Evolutionary conservation across 345 rosid species (phyloP), one percentile per base, ranked within the genome.

Genomic region (Populus tremula): DNA sequence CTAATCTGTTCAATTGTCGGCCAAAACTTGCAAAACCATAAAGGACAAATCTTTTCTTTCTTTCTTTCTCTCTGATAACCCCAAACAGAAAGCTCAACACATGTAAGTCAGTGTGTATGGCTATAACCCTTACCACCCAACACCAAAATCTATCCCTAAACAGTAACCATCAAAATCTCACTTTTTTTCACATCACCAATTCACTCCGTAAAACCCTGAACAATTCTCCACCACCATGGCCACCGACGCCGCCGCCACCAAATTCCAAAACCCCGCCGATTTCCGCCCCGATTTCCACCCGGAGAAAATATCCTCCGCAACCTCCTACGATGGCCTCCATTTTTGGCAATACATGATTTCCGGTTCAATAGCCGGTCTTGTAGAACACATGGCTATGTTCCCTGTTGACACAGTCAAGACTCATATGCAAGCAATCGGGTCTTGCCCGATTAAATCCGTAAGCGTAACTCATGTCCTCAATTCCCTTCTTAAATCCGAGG

Each of bases 381-480:
- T 92, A 36, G 99, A 96, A 72, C 99, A 96, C 90, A 92, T 96
- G 99, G 91, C 97, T 47, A 96, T 96, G 99, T 96, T 92, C 80
- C 99, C 99, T 10, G 97, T 96, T 11, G 99, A 93, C 79, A 96
- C 99, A 35, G 75, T 96, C 83, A 96, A 96, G 84, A 96, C 99
- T 25, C 97, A 86, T 53, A 96, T 96, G 99, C 99, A 96, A 82
- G 97, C 99, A 21, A 84, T 92, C n/a, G 89, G 93, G 23, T 88
- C 98, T 35, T 96, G 99, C 80, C 99, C 99, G 7, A 88, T 91
- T 54, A 91, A 90, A 78, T 90, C 98, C 65, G 89, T 92, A 47
- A 86, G 91, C 13, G 85, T 96, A n/a, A 67, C 90, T 18, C 89
- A 94, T 72, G 98, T 98, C 49, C 78, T 96, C 76, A 91, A 88